Evolutionary conservation across 331 rosid species (phyloP).

Genomic region (Quercus phellos): DNA sequence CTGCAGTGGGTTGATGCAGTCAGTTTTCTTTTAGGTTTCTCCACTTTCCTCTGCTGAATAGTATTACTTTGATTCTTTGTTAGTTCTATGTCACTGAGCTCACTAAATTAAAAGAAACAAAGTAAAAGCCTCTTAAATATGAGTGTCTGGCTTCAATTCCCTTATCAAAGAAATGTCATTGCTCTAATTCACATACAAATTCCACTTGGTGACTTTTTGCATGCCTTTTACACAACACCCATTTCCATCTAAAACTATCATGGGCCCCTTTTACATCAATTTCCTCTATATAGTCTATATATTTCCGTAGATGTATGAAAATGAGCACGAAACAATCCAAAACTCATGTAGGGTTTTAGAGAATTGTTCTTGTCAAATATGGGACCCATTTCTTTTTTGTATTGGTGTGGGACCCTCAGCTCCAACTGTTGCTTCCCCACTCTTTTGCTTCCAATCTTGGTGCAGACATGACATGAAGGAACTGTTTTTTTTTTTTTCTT

Average conservation of each 20-base stretch:
- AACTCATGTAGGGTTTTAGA: constrained; percentile 4
- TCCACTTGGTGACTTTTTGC: constrained; percentile 74
- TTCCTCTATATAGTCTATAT: constrained; percentile 7
- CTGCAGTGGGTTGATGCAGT: background rate
- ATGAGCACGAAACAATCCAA: background rate
- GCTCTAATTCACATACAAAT: constrained; percentile 46
- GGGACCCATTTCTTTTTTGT: constrained; percentile 16
- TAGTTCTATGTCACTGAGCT: constrained; percentile 33
- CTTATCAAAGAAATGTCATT: constrained; percentile 30
- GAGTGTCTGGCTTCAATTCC: constrained; percentile 23
- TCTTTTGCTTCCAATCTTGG: constrained; percentile 22
- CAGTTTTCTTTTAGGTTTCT: background rate
- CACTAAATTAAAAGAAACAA: constrained; percentile 9
- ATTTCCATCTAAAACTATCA: constrained; percentile 34
- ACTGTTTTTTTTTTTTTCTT: background rate
- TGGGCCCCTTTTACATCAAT: constrained; percentile 36
- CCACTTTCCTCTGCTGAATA: background rate
- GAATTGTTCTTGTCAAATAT: constrained; percentile 7
- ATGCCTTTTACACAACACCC: constrained; percentile 54
- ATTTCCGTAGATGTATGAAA: background rate
- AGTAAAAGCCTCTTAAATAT: constrained; percentile 33
- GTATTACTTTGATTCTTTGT: constrained; percentile 4
- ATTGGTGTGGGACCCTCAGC: background rate
- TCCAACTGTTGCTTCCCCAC: constrained; percentile 19
- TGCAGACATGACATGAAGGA: constrained; percentile 32